A percentile compares a stretch with the other conserved stretches of the same genome.
Evolutionary conservation across 2,329 filamentous ascomycete genomes (phyloP).

Genomic region (Talaromyces islandicus): DNA sequence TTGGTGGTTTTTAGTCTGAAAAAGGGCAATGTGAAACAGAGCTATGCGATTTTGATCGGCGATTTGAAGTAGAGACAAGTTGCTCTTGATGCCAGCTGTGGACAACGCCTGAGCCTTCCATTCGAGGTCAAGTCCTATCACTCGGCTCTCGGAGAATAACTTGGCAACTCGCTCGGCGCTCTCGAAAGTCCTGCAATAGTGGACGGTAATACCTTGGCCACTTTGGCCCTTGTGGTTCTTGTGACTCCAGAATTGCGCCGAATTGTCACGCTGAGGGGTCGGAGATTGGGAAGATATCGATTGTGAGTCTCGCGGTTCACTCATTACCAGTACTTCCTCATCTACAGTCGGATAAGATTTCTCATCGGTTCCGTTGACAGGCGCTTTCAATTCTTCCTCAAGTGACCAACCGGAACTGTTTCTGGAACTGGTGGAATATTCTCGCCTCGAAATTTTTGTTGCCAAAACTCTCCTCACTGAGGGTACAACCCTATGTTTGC

Average conservation of each 20-base stretch:
- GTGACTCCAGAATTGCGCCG: slow-evolving; percentile 27
- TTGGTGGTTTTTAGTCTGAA: slow-evolving; percentile 37
- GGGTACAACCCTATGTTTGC: neutral
- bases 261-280: neutral
- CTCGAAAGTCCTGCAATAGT: slow-evolving; percentile 68
- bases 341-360: neutral
- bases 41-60: slow-evolving; percentile 70
- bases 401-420: neutral
- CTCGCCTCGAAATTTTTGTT: neutral
- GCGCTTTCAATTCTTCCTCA: neutral
- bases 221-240: slow-evolving; percentile 41
- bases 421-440: neutral
- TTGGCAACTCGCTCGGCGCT: slow-evolving; percentile 61
- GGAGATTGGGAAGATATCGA: neutral
- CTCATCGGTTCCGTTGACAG: neutral
- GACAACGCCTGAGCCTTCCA: slow-evolving; percentile 58
- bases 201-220: slow-evolving; percentile 56
- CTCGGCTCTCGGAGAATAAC: slow-evolving; percentile 61
- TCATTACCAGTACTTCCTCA: neutral
- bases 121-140: slow-evolving; percentile 87
- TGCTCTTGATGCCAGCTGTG: slow-evolving; percentile 52
- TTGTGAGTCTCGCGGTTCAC: neutral
- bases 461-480: neutral
- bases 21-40: slow-evolving; percentile 73
- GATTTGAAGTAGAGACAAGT: slow-evolving; percentile 77